phyloP scores from a whole-genome alignment of 371 early-diverging fungal species.

The Mucor piriformis region DNA sequence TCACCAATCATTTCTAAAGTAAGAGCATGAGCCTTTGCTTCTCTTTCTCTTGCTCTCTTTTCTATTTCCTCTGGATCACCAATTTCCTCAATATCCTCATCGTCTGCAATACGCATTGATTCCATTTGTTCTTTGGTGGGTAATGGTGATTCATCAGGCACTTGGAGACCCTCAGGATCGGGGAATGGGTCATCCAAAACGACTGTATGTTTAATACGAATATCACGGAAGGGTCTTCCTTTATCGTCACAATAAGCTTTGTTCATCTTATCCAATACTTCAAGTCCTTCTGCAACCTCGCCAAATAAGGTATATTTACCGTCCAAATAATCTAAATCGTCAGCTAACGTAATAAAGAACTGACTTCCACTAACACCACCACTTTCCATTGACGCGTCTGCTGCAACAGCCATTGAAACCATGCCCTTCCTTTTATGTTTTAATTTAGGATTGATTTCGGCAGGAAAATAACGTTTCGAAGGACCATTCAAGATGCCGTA shows the following conservation, averaged over 20 bases:
- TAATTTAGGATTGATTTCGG: conserved; percentile 85
- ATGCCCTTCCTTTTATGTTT: conserved; percentile 84
- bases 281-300: conserved; percentile 92
- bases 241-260: conserved; percentile 71
- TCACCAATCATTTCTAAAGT: conserved; percentile 98
- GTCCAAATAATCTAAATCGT: conserved; percentile 89
- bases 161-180: conserved; percentile 76
- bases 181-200: conserved; percentile 94
- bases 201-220: conserved; percentile 92
- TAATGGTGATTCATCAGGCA: conserved; percentile 79
- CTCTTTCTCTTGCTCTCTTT: conserved; percentile 63
- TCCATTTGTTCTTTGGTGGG: conserved; percentile 83
- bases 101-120: conserved; percentile 79
- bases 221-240: conserved; percentile 83
- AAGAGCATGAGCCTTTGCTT: conserved; percentile 88
- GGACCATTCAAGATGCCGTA: conserved; percentile 64
- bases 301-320: conserved; percentile 98
- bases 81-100: conserved; percentile 76
- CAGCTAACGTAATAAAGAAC: conserved; percentile 94
- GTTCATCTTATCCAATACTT: conserved; percentile 85
- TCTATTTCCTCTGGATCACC: conserved; percentile 78
- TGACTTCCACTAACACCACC: conserved; percentile 82
- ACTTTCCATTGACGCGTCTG: conserved; percentile 41
- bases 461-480: conserved; percentile 69
- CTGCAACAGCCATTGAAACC: conserved; percentile 84